These are phyloP conservation scores for Neonectria magnoliae DNA, from an alignment of 2,329 filamentous ascomycete genomes.

Conservation along the genomic window DNA sequence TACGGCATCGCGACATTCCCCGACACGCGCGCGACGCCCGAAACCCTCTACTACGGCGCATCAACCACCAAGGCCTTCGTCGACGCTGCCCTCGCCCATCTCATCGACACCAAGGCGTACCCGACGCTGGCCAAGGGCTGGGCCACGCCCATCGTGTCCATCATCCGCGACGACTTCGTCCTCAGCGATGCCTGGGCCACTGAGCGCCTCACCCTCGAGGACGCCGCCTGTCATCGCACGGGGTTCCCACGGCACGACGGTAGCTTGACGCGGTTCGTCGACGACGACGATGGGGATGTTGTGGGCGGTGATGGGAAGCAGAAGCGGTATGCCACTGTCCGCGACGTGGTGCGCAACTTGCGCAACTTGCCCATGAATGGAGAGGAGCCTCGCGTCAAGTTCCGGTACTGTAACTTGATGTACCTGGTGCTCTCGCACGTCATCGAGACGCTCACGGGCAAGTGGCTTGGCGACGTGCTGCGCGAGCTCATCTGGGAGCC, in stretches of 20 bases:
- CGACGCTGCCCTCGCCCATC: conserved; percentile 59
- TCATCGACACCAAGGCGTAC: conserved; percentile 56
- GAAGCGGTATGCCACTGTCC: conserved; percentile 40
- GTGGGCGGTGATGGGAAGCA: conserved; percentile 50
- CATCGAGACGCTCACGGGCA: conserved; percentile 54
- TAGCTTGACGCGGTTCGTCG: conserved; percentile 21
- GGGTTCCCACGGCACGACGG: conserved; percentile 58
- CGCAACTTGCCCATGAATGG: conserved; percentile 55
- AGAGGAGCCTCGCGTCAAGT: conserved; percentile 55
- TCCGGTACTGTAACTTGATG: conserved; percentile 63
- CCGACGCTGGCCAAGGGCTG: conserved; percentile 51
- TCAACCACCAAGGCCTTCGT: conserved; percentile 67
- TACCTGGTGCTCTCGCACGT: conserved; percentile 57
- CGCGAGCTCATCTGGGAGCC: conserved; percentile 55
- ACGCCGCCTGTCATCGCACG: conserved; percentile 63
- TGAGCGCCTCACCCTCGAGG: conserved; percentile 61
- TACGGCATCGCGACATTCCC: conserved; percentile 44
- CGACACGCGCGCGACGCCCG: conserved; percentile 53
- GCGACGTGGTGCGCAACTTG: conserved; percentile 54
- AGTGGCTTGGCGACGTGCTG: conserved; percentile 53
- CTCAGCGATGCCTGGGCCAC: conserved; percentile 58
- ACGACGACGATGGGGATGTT: conserved; percentile 43
- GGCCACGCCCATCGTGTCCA: conserved; percentile 56
- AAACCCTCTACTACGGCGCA: conserved; percentile 65
- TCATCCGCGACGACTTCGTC: conserved; percentile 64